phyloP scores from a whole-genome alignment of 2,329 filamentous ascomycete species.

The Epichloe hybrida region DNA sequence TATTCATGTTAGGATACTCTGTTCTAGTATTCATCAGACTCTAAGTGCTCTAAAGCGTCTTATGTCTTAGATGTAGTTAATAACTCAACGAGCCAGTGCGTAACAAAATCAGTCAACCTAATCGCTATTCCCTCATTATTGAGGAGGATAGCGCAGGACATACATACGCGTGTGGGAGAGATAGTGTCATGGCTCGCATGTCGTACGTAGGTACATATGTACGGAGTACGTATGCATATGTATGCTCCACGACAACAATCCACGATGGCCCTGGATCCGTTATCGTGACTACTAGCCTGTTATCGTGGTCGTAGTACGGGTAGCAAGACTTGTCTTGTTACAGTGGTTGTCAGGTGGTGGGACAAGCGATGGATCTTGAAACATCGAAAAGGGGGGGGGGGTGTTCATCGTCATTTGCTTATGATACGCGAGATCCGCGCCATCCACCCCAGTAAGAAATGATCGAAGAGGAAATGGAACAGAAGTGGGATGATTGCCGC shows the following conservation, averaged over 20 bases:
- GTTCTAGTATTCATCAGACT: background rate
- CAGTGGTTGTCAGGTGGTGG: background rate
- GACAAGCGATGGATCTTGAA: slow-evolving; percentile 6
- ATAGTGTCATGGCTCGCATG: no score
- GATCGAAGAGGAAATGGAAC: background rate
- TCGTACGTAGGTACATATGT: no score
- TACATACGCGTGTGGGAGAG: background rate
- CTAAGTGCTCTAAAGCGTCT: background rate
- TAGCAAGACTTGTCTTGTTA: background rate
- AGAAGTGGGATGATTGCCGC: no score
- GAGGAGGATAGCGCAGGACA: background rate
- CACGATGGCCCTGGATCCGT: no score
- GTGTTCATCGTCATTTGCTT: background rate
- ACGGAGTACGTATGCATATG: background rate
- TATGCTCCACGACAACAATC: background rate
- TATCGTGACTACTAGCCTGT: background rate
- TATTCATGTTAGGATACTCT: background rate
- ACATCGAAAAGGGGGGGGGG: slow-evolving; percentile 2
- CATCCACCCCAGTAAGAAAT: background rate
- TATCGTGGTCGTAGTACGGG: no score
- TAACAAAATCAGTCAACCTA: background rate
- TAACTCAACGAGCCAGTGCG: no score
- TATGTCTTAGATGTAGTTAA: background rate
- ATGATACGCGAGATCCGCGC: background rate
- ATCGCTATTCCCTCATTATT: background rate